A percentile compares a stretch with the other conserved stretches of the same genome.
Evolutionary conservation across 1,284 basidiomycete genomes (phyloP).

Genomic region (Cerrena zonata): DNA sequence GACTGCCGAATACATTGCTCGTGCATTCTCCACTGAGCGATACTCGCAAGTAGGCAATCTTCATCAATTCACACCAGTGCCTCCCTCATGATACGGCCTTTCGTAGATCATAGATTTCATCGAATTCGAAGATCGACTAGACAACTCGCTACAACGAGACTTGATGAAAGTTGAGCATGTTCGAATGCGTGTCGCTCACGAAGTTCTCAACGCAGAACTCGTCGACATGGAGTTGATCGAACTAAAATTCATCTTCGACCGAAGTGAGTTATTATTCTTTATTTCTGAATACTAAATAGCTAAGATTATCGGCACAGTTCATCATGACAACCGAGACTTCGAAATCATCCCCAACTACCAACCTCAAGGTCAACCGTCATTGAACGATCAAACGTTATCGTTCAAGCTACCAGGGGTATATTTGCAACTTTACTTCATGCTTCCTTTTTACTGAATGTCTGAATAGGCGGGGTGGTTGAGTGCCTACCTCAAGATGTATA

Average conservation of each 20-base stretch:
- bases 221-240: constrained; percentile 78
- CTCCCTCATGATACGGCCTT: background rate
- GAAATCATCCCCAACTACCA: constrained; percentile 75
- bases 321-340: constrained; percentile 80
- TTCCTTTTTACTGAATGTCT: constrained; percentile 30
- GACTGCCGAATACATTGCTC: constrained; percentile 74
- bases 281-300: constrained; percentile 4
- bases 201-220: constrained; percentile 58
- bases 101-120: constrained; percentile 75
- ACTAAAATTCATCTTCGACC: constrained; percentile 76
- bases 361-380: constrained; percentile 42
- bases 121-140: constrained; percentile 67
- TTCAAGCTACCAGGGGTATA: constrained; percentile 58
- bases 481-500: constrained; percentile 69
- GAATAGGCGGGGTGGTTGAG: constrained; percentile 53
- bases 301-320: constrained; percentile 35
- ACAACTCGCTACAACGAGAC: constrained; percentile 76
- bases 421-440: background rate
- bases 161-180: constrained; percentile 75
- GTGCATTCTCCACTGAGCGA: constrained; percentile 71
- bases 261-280: constrained; percentile 49
- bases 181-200: constrained; percentile 74
- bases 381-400: constrained; percentile 63
- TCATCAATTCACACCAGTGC: constrained; percentile 1
- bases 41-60: constrained; percentile 67